Conservation (phyloP, 2,329 filamentous ascomycete genomes). For the Cercospora nicotianae region DNA sequence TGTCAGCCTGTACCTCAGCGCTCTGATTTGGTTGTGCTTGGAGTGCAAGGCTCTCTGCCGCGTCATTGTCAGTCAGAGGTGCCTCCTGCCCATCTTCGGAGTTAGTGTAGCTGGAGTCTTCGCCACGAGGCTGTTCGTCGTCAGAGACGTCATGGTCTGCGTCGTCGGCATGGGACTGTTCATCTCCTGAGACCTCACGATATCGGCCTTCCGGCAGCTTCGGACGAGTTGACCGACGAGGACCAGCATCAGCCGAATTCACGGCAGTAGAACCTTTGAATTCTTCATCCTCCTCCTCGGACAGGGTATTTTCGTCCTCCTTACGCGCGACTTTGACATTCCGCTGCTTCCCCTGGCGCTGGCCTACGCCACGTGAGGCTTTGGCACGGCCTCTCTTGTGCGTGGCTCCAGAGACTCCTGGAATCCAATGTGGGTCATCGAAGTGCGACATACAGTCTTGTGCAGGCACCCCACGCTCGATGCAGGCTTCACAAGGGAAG, state of each 20-base stretch:
- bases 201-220: neutral
- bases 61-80: neutral
- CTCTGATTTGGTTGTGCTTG: neutral
- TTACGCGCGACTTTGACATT: neutral
- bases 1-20: neutral
- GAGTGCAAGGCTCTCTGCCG: neutral
- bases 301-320: neutral
- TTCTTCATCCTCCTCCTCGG: neutral
- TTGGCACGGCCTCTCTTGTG: neutral
- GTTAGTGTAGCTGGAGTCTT: neutral
- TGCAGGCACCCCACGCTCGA: neutral
- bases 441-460: neutral
- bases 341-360: neutral
- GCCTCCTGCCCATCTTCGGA: neutral
- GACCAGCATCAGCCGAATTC: neutral
- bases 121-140: neutral
- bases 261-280: neutral
- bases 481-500: slow-evolving; percentile 1
- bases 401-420: neutral
- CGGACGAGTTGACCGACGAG: neutral
- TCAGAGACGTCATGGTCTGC: neutral
- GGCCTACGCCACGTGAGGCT: neutral
- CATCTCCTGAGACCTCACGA: neutral
- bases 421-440: neutral
- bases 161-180: neutral